A percentile compares a stretch with the other conserved stretches of the same genome.
Conservation (phyloP, 805 yeast species). For the Ogataea corticis region DNA sequence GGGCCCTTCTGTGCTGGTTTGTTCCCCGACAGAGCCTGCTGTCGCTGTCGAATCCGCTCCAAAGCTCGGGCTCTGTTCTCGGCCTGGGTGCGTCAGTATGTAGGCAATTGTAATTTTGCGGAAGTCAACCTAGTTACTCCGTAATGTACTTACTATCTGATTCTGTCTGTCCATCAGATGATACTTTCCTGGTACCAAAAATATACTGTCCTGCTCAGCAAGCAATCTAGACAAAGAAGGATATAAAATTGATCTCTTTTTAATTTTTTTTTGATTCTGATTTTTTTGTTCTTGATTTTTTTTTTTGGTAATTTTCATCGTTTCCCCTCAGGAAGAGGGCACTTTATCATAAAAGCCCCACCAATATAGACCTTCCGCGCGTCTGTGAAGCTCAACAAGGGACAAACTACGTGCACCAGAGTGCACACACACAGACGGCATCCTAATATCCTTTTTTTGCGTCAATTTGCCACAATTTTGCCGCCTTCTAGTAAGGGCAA, state of each 20-base stretch:
- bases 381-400: too few species aligned
- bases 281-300: neutral
- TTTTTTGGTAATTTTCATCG: too few species aligned
- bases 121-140: neutral
- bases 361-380: too few species aligned
- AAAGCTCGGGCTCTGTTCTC: constrained; percentile 64
- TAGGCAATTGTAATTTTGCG: neutral
- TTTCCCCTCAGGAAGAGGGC: too few species aligned
- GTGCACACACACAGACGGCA: too few species aligned
- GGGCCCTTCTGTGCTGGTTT: neutral
- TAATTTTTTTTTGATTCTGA: constrained; percentile 1
- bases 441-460: too few species aligned
- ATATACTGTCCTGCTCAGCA: too few species aligned
- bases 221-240: too few species aligned
- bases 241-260: neutral
- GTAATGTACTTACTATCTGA: constrained; percentile 28
- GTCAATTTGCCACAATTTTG: too few species aligned
- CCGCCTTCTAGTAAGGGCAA: neutral
- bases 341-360: too few species aligned
- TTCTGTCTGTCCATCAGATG: constrained; percentile 23
- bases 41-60: constrained; percentile 54
- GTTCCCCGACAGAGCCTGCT: constrained; percentile 16
- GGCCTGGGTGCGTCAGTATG: constrained; percentile 42
- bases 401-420: too few species aligned
- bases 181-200: neutral